Base-by-base conservation (phyloP, 1,139 yeast genomes). In the Candida smagusa region DNA sequence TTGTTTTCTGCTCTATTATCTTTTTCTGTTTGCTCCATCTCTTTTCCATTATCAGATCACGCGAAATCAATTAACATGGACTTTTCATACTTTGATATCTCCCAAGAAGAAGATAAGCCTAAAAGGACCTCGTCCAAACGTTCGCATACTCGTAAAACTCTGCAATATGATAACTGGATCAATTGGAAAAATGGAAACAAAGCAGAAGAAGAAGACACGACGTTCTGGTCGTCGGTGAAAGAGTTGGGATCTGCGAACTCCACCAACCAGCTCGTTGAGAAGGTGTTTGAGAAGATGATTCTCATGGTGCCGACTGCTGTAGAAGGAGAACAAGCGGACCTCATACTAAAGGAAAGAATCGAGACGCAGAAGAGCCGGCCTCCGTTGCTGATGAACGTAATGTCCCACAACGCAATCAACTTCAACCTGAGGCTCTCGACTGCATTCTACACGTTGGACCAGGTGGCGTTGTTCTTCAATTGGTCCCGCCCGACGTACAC, bases 401-500 rank as follows among this genome's bases (percentile, higher is more conserved):
- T 85, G 83, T 77, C 88, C 30, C 75, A 71, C 44, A 86, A 88
- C 55, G 75, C 85, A 41, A 77, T 84, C 25, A 69, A 72, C 45
- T 65, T 87, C 65, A 79, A 79, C 41, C 77, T 86, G 13, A 61
- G 96, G 36, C 58, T 84, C 11, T 74, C 86, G 4, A 54, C 70
- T 1, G 78, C 86, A 0, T 87, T 84, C 54, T 74, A 72, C 38
- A 38, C 76, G 7, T 60, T 84, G 22, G 92, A 86, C 56, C 68
- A 71, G 37, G 50, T 79, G 6, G 70, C 79, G 21, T 62, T 63
- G 31, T 65, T 81, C 36, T 62, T 79, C 47, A 72, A 70, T 44
- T 88, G 96, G 96, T 60, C 68, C 23, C 72, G 76, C 42, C 83
- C 87, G 0, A 61, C 72, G 3, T 74, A 70, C 46, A 86, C 95